Percentiles rank a stretch among this genome's conserved stretches.
Conservation (phyloP, 805 yeast species). For the Saturnispora serradocipensis region DNA sequence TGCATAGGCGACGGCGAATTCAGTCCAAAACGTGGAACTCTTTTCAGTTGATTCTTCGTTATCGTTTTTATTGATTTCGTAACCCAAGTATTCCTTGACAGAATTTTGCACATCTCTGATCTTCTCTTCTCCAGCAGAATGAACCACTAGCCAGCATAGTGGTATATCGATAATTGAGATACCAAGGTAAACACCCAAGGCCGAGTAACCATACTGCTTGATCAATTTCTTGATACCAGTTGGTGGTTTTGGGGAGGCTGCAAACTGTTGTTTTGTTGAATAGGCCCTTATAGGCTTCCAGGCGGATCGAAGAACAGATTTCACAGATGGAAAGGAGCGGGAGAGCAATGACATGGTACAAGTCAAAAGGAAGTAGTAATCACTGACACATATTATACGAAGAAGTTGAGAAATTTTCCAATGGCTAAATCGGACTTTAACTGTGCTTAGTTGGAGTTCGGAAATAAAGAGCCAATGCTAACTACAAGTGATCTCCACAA, state of each 20-base stretch:
- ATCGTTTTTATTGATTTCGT: slow-evolving; percentile 1
- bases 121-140: slow-evolving; percentile 76
- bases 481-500: too few species aligned
- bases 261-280: slow-evolving; percentile 6
- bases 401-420: background rate
- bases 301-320: background rate
- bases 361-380: background rate
- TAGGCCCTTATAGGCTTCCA: slow-evolving; percentile 15
- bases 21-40: slow-evolving; percentile 54
- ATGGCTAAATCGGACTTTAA: background rate
- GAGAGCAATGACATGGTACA: background rate
- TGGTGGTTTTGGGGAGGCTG: slow-evolving; percentile 23
- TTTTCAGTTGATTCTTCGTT: slow-evolving; percentile 13
- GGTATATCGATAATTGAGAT: slow-evolving; percentile 76
- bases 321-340: slow-evolving; percentile 6
- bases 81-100: slow-evolving; percentile 53
- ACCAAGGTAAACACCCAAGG: slow-evolving; percentile 73
- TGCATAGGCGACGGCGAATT: slow-evolving; percentile 85
- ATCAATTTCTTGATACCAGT: slow-evolving; percentile 54
- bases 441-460: background rate
- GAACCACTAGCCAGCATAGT: slow-evolving; percentile 72
- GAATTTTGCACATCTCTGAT: slow-evolving; percentile 58
- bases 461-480: background rate
- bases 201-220: slow-evolving; percentile 86
- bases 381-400: background rate